These are phyloP conservation scores for Xylaria sp. DNA, from an alignment of 2,329 filamentous ascomycete genomes.

Conservation along the genomic window DNA sequence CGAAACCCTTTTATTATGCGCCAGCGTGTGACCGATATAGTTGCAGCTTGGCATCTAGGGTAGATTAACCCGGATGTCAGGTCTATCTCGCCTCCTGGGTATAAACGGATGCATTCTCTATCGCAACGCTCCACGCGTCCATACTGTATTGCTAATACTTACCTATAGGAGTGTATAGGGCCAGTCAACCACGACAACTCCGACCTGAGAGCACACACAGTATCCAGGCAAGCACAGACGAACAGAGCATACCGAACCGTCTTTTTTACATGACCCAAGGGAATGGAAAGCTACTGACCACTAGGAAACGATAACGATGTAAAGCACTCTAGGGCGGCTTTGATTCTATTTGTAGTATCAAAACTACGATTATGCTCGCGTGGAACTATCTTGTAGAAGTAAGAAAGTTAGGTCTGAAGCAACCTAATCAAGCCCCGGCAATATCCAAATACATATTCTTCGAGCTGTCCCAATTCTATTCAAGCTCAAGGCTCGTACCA, in stretches of 20 bases:
- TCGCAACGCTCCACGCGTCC: constrained; percentile 16
- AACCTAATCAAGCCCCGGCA: not conserved
- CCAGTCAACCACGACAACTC: constrained; percentile 18
- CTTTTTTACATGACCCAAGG: constrained; percentile 4
- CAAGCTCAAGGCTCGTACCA: not conserved
- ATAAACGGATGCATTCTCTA: not conserved
- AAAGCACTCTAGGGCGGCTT: constrained; percentile 9
- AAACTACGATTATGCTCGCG: not conserved
- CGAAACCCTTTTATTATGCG: not conserved
- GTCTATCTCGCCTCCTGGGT: not conserved
- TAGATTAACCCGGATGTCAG: not conserved
- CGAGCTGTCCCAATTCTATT: not conserved
- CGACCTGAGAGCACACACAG: not conserved
- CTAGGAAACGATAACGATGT: constrained; percentile 3
- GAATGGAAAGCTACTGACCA: constrained; percentile 11
- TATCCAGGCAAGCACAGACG: not conserved
- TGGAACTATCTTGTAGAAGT: constrained; percentile 13
- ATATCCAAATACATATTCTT: not conserved
- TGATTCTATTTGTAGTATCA: constrained; percentile 19
- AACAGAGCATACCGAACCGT: constrained; percentile 5
- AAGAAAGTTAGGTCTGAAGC: constrained; percentile 10
- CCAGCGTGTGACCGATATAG: not conserved
- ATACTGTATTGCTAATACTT: not conserved
- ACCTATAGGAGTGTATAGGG: constrained; percentile 8
- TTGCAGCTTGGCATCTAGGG: not conserved